Evolutionary conservation across 495 filamentous ascomycete genomes (phyloP), one percentile per base, ranked within the genome.

Genomic region (Penicillium maclennaniae): DNA sequence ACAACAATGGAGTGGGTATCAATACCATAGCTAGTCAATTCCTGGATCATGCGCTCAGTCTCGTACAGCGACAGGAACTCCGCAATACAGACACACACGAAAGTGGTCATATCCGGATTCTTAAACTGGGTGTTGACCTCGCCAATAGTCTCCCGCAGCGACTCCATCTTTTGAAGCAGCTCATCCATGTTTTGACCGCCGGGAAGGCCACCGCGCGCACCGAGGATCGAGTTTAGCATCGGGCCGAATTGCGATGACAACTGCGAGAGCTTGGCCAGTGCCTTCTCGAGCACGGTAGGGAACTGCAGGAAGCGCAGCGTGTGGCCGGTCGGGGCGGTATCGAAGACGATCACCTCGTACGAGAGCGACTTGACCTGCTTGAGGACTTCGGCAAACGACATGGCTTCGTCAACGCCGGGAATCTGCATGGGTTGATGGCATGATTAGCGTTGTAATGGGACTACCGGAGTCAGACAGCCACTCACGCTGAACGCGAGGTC

Each of bases 311-410:
- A 99, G 61, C 93, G 93, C 50, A 99, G 85, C 0, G 93, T 99
- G 80, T 99, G 93, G 43, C 93, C 93, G n/a, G 93, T 99, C 7
- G 93, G 93, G 1, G 93, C 93, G 40, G 93, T 99, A 66, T 99
- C 93, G 83, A 97, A 99, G 68, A 99, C 89, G 72, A 99, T 96
- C 60, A 90, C 87, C 68, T 96, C 93, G 81, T 97, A 99, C 9
- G 90, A 95, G 56, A 97, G 85, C n/a, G 89, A 95, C 72, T 97
- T 97, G 75, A 99, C 93, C 74, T 99, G 95, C 73, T 99, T 97
- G 54, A 97, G 81, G 44, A 97, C 93, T 74, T 97, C 93, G 62
- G 93, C 93, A 64, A 97, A 99, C 45, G 93, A 97, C 95, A 97
- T 97, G 64, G 93, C 93, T 71, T 99, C 93, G 69, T 99, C 93